phyloP scores from a whole-genome alignment of 805 yeast species.

The Sugiyamaella americana region DNA sequence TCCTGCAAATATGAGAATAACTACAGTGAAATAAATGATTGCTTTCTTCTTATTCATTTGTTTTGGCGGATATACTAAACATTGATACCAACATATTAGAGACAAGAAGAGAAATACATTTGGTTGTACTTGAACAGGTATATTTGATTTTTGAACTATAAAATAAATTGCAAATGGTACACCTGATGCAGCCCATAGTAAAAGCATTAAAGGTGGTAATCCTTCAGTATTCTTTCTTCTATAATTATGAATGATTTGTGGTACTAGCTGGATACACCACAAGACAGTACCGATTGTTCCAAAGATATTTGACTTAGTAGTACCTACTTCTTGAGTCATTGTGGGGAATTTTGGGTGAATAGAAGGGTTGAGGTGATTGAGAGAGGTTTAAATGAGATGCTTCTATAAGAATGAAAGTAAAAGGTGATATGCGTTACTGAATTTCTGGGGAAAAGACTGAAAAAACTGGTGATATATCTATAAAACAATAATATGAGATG shows the following conservation, averaged over 20 bases:
- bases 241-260: constrained; percentile 75
- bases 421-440: no score
- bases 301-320: constrained; percentile 59
- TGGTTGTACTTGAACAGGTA: constrained; percentile 83
- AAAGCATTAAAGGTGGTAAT: constrained; percentile 80
- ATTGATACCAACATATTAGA: constrained; percentile 59
- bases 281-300: constrained; percentile 86
- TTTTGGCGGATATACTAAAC: constrained; percentile 69
- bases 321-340: constrained; percentile 50
- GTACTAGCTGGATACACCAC: constrained; percentile 89
- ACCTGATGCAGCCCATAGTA: constrained; percentile 75
- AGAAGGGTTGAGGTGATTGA: no score
- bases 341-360: no score
- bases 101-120: constrained; percentile 72
- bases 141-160: constrained; percentile 58
- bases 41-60: constrained; percentile 20
- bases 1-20: constrained; percentile 45
- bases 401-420: no score
- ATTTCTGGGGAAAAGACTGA: no score
- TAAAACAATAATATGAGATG: no score
- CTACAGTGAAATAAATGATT: constrained; percentile 33
- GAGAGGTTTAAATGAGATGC: no score
- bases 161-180: constrained; percentile 86
- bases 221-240: constrained; percentile 76
- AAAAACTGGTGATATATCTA: no score